phyloP scores from a whole-genome alignment of 306 rosid species.

The Cajanus cajan region DNA sequence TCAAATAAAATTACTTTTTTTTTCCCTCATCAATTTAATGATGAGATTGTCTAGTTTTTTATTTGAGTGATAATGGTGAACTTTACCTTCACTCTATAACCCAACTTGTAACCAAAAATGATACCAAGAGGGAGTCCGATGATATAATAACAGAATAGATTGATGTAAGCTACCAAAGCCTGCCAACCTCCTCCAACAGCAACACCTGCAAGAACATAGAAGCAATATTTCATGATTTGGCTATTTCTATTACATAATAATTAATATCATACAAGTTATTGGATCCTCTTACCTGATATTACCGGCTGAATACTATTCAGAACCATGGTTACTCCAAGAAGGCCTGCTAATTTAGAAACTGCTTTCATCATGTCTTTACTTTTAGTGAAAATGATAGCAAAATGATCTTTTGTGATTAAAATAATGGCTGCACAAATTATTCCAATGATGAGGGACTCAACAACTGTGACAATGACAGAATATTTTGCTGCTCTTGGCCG shows the following conservation, averaged over 20 bases:
- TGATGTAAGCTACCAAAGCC: conserved; percentile 86
- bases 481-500: conserved; percentile 88
- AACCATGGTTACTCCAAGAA: conserved; percentile 84
- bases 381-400: conserved; percentile 71
- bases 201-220: conserved; percentile 57
- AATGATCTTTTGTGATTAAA: conserved; percentile 57
- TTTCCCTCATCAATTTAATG: neutral
- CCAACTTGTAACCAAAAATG: conserved; percentile 69
- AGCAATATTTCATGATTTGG: neutral
- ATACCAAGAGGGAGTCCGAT: conserved; percentile 90
- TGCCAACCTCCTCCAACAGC: conserved; percentile 99
- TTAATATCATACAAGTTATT: neutral
- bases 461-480: conserved; percentile 51
- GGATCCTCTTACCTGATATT: conserved; percentile 58
- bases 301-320: conserved; percentile 91
- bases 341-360: conserved; percentile 73
- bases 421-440: conserved; percentile 49
- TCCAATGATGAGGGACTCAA: conserved; percentile 72
- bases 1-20: no score
- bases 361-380: conserved; percentile 79
- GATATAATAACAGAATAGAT: conserved; percentile 75
- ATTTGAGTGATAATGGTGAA: neutral
- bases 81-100: conserved; percentile 72
- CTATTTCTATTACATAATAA: neutral
- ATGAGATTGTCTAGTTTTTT: neutral